Percentiles rank a stretch among this genome's conserved stretches.
These are phyloP conservation scores for Exophiala spinifera DNA, from an alignment of 2,329 filamentous ascomycete species.

Conservation along the genomic window DNA sequence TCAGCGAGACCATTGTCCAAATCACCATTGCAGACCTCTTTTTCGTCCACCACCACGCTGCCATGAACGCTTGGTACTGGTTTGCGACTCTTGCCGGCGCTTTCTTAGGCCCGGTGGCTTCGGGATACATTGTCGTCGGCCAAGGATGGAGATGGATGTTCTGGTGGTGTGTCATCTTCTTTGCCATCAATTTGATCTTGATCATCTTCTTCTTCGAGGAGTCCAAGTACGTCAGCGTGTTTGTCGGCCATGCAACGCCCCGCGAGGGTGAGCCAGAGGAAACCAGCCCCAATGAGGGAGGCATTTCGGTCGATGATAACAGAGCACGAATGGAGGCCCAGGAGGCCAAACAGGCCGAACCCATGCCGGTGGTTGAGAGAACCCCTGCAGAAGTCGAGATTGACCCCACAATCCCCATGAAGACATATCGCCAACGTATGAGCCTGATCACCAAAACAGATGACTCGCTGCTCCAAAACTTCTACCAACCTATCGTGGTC, in stretches of 20 bases:
- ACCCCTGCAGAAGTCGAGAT: not conserved
- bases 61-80: conserved; percentile 51
- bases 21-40: conserved; percentile 44
- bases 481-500: conserved; percentile 22
- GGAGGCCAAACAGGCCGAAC: not conserved
- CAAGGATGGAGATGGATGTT: conserved; percentile 40
- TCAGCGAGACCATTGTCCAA: conserved; percentile 42
- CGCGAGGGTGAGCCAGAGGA: too few species aligned
- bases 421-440: conserved; percentile 2
- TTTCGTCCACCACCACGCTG: conserved; percentile 48
- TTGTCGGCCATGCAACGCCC: conserved; percentile 12
- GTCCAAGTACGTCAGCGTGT: conserved; percentile 32
- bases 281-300: not conserved
- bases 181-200: conserved; percentile 31
- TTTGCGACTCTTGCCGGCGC: conserved; percentile 39
- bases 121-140: conserved; percentile 32
- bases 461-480: conserved; percentile 30
- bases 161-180: conserved; percentile 34
- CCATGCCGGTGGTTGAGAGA: not conserved
- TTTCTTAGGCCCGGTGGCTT: conserved; percentile 35
- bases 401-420: conserved; percentile 3
- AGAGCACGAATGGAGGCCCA: not conserved
- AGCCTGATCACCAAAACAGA: conserved; percentile 20
- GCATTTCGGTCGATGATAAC: not conserved
- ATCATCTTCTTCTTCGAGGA: conserved; percentile 39